Evolutionary conservation across 2,329 filamentous ascomycete genomes (phyloP).

Genomic region (Ophiostoma australiae): DNA sequence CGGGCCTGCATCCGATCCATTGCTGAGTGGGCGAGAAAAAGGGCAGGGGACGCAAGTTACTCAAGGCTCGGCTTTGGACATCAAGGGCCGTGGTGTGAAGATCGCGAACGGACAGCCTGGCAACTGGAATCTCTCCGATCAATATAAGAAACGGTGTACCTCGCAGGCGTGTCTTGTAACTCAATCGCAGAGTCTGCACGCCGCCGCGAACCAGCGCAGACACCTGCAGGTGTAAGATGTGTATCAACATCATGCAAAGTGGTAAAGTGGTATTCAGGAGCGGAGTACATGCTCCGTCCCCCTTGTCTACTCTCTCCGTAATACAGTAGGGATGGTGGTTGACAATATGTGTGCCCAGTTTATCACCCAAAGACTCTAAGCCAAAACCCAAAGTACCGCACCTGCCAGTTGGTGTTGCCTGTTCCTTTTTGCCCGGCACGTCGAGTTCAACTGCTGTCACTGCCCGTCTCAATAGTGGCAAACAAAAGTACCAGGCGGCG

Average conservation of each 20-base stretch:
- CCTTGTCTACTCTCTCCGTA: not conserved
- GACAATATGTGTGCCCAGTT: not conserved
- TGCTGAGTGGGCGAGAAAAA: not conserved
- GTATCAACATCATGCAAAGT: not conserved
- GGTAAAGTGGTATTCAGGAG: not conserved
- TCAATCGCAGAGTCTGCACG: not conserved
- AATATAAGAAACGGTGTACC: not conserved
- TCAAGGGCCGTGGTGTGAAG: not conserved
- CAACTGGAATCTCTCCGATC: not conserved
- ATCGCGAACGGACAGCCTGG: not conserved
- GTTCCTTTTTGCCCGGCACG: not conserved
- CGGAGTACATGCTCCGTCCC: slow-evolving; percentile 9
- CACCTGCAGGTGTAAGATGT: not conserved
- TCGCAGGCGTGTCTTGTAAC: not conserved
- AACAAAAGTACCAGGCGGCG: not conserved
- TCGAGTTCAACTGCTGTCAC: slow-evolving; percentile 6
- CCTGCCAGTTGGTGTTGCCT: too few relatives aligned
- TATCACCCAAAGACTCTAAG: not conserved
- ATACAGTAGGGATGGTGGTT: not conserved
- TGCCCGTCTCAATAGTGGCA: not conserved
- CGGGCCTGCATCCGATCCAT: too few relatives aligned
- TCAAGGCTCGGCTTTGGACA: not conserved
- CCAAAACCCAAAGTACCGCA: not conserved
- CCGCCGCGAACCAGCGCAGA: not conserved
- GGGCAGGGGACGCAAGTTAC: too few relatives aligned